Conservation (phyloP, 257 asterid genomes). For the Gentiana dahurica region DNA sequence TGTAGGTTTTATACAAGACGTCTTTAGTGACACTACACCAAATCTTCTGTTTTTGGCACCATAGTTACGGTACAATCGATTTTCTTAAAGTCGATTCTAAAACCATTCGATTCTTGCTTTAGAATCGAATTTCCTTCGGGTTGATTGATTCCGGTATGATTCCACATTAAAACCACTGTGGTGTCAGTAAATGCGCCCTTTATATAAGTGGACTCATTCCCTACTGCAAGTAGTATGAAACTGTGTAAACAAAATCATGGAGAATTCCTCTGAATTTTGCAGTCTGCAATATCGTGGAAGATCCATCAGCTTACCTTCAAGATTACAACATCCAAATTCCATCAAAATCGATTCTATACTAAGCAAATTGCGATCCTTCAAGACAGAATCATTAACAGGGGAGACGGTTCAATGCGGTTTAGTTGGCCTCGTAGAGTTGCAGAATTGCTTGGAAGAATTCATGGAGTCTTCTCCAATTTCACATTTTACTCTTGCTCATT, state of each 20-base stretch:
- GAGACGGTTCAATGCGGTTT: slow-evolving; percentile 26
- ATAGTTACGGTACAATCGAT: too few relatives aligned
- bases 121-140: too few relatives aligned
- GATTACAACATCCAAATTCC: slow-evolving; percentile 39
- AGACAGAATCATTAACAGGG: slow-evolving; percentile 15
- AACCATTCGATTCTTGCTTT: too few relatives aligned
- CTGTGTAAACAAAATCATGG: slow-evolving; percentile 25
- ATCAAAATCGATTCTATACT: slow-evolving; percentile 33
- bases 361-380: slow-evolving; percentile 26
- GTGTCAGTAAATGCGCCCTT: too few relatives aligned
- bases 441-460: slow-evolving; percentile 22
- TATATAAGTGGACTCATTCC: background rate
- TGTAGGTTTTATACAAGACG: background rate
- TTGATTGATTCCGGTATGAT: too few relatives aligned
- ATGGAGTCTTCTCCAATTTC: slow-evolving; percentile 17
- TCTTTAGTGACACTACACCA: background rate
- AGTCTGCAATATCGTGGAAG: slow-evolving; percentile 31
- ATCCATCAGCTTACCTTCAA: slow-evolving; percentile 77
- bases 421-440: slow-evolving; percentile 28
- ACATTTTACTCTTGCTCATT: slow-evolving; percentile 17
- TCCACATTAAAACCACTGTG: too few relatives aligned
- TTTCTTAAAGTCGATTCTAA: too few relatives aligned
- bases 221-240: too few relatives aligned
- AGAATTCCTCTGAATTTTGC: slow-evolving; percentile 16
- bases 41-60: too few relatives aligned